Evolutionary conservation across 228 moss, liverwort and hornwort species (phyloP), one percentile per base, ranked within the genome.

Genomic region (Sphagnum magellanicum): DNA sequence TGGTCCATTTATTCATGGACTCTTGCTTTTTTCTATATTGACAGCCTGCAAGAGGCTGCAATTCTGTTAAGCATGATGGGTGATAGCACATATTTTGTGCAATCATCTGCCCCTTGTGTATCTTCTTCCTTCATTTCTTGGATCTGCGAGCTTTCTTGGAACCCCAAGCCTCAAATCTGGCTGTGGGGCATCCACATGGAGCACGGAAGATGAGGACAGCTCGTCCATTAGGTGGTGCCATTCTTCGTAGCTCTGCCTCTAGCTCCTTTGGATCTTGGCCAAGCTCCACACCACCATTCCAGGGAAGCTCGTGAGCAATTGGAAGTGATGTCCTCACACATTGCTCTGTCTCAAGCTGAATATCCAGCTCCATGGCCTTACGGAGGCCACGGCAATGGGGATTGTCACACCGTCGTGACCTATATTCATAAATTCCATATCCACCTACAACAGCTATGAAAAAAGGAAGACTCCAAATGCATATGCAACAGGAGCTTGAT

Each of bases 191-290:
- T 50, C 92, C 92, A 69, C 92, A 92, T 8, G 89, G 92, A 50
- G 85, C 85, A 53, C 92, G 87, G 50, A 89, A 92, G 11, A 89
- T 92, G 66, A 92, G 81, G 63, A 92, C 83, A 4, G 92, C 89
- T 52, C 92, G 79, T 16, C 92, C 92, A 63, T 92, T 92, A 6
- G 85, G 89, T 16, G 92, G 92, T 10, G 92, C 92, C 89, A 92
- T 92, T 13, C 89, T 52, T 59, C 79, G 75, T 63, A 92, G 73
- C 84, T 92, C 92, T 4, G 92, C 92, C 79, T 92, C 87, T 50
- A 92, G 73, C 79, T 92, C 92, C 76, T 87, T 92, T 64, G 89
- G 89, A 77, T 92, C 92, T 61, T 83, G 89, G 9, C 83, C 83
- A 53, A 89, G 65, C 64, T 85, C 89, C 16, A 81, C 63, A 8